Evolutionary conservation across 2,329 filamentous ascomycete species (phyloP), one percentile per base, ranked within the genome.

Genomic region (Alternaria viburni): DNA sequence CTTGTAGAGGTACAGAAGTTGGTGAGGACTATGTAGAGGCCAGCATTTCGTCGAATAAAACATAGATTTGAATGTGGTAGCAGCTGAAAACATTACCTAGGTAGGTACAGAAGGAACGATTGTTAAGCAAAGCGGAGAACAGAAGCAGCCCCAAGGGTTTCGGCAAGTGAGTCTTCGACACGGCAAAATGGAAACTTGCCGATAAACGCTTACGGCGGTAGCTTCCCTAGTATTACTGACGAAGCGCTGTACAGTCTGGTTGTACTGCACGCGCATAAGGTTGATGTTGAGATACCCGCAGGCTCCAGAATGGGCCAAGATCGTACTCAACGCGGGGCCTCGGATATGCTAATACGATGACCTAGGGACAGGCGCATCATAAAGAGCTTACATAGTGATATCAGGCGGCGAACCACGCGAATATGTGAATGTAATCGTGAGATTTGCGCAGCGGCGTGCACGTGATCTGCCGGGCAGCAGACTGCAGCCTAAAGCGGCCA

Each of bases 401-500:
- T 5, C 19, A 36, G 8, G 17, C 19, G 15, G 6, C 5, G 7
- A 46, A n/a, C 21, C 4, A 12, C 10, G 15, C 15, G 15, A 19
- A n/a, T 15, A 25, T 23, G 23, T 30, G 10, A 26, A 26, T 30
- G 44, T 17, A 28, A 17, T 25, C 4, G 25, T 25, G 9, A n/a
- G 11, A 9, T 23, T 21, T n/a, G 4, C 21, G 23, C n/a, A 26
- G 30, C 17, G 44, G 10, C 5, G 3, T 21, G 10, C 55, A 58
- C 59, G 59, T 58, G 59, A 61, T 19, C 13, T 5, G 25, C 7
- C 26, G 59, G 57, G 17, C 13, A 5, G 30, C 7, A 36, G 6
- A 26, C 46, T n/a, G 21, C 54, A 43, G 17, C 64, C 60, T 51
- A 59, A 52, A 57, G 19, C 19, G 21, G 61, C 32, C 55, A 54